Conservation (phyloP, 2,329 filamentous ascomycete species). For the Fusarium bactridioides region DNA sequence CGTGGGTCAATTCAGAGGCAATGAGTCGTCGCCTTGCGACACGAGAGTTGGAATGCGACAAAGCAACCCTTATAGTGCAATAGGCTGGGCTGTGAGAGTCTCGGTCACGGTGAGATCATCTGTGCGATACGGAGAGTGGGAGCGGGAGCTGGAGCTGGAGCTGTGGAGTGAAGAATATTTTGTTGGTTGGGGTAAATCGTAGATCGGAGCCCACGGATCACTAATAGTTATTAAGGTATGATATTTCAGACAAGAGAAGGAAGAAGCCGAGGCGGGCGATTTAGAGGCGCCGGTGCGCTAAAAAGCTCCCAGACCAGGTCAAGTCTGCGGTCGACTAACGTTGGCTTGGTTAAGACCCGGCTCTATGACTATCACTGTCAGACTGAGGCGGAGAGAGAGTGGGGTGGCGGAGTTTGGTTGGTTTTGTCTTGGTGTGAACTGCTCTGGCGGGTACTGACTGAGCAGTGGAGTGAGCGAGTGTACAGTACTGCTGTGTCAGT, state of each 20-base stretch:
- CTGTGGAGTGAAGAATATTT: slow-evolving; percentile 25
- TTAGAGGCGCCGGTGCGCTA: slow-evolving; percentile 19
- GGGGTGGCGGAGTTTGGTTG: slow-evolving; percentile 32
- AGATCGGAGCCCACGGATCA: slow-evolving; percentile 33
- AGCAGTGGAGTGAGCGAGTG: not conserved
- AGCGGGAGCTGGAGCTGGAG: not conserved
- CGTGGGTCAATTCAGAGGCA: slow-evolving; percentile 17
- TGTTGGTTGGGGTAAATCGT: slow-evolving; percentile 24
- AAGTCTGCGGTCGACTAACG: slow-evolving; percentile 13
- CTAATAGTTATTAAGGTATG: slow-evolving; percentile 29
- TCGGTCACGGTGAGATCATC: slow-evolving; percentile 5
- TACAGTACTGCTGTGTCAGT: not conserved
- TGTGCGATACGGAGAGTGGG: not conserved
- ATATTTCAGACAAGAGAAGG: slow-evolving; percentile 10
- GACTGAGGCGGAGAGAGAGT: slow-evolving; percentile 29
- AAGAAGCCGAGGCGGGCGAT: not conserved
- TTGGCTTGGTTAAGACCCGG: slow-evolving; percentile 2
- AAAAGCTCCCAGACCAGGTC: slow-evolving; percentile 16
- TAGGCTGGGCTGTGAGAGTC: not conserved
- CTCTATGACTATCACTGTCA: slow-evolving; percentile 23
- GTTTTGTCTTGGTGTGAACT: slow-evolving; percentile 29
- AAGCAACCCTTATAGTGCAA: not conserved
- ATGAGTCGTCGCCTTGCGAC: slow-evolving; percentile 7
- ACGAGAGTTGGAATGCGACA: not conserved
- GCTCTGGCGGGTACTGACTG: slow-evolving; percentile 15